Evolutionary conservation across 306 rosid genomes (phyloP).

Genomic region (Pachyrhizus erosus): DNA sequence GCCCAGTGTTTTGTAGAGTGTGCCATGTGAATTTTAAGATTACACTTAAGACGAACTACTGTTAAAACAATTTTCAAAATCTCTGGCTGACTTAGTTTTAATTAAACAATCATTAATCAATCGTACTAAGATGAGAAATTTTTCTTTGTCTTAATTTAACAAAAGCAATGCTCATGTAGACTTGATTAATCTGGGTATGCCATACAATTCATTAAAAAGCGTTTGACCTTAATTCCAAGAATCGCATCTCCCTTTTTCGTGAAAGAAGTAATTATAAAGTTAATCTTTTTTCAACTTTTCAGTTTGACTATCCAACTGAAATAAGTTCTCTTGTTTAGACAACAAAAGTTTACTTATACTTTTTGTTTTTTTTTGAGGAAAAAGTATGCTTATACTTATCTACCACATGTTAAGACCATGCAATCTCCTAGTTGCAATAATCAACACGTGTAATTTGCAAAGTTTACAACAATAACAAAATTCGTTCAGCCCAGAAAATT

Average conservation of each 20-base stretch:
- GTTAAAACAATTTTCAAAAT: too few species aligned
- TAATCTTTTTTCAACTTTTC: background rate
- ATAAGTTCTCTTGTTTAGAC: background rate
- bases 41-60: background rate
- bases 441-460: constrained; percentile 18
- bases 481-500: background rate
- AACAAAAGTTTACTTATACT: background rate
- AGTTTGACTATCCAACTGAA: background rate
- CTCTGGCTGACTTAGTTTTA: background rate
- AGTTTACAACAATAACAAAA: background rate
- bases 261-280: background rate
- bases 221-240: constrained; percentile 5
- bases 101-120: background rate
- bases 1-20: background rate
- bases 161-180: background rate
- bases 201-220: background rate
- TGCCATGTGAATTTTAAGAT: background rate
- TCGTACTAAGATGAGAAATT: background rate
- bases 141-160: background rate
- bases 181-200: constrained; percentile 22
- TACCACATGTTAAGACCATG: background rate
- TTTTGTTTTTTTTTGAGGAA: too few species aligned
- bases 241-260: background rate
- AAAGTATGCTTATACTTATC: too few species aligned
- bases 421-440: background rate